These are phyloP conservation scores for Laburnicola sp. DNA, from an alignment of 2,329 filamentous ascomycete species.

Conservation along the genomic window DNA sequence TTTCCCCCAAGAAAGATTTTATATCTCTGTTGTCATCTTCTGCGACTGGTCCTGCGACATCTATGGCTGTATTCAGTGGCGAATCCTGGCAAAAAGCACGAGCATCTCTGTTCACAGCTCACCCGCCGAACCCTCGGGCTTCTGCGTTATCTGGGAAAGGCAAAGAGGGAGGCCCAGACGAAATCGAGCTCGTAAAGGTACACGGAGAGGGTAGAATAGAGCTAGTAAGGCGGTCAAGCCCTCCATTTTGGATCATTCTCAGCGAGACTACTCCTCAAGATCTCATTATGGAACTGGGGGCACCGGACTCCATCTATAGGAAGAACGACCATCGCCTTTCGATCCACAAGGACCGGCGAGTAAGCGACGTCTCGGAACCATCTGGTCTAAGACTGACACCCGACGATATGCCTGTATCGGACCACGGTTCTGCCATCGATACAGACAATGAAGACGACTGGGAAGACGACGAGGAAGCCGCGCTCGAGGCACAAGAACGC, in stretches of 20 bases:
- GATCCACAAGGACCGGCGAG: conserved; percentile 63
- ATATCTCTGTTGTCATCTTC: conserved; percentile 82
- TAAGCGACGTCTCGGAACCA: conserved; percentile 42
- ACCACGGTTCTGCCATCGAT: conserved; percentile 37
- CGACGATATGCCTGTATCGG: conserved; percentile 38
- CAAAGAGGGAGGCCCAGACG: conserved; percentile 77
- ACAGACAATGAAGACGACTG: conserved; percentile 51
- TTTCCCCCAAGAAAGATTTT: conserved; percentile 77
- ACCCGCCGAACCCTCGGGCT: conserved; percentile 73
- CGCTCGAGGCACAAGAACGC: conserved; percentile 63
- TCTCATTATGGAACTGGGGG: conserved; percentile 83
- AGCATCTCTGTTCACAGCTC: conserved; percentile 72
- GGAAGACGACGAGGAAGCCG: conserved; percentile 49
- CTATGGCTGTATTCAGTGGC: conserved; percentile 89
- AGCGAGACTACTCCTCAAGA: conserved; percentile 92
- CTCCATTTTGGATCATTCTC: conserved; percentile 71
- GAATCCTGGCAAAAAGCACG: conserved; percentile 87
- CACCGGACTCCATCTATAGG: conserved; percentile 90
- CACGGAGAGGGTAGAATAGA: conserved; percentile 75
- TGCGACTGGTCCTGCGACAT: conserved; percentile 73
- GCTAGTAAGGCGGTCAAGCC: conserved; percentile 70
- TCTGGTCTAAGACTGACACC: conserved; percentile 33
- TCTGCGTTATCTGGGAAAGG: conserved; percentile 69
- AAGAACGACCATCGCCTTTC: conserved; percentile 88
- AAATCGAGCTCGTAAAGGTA: conserved; percentile 79